phyloP scores from a whole-genome alignment of 1,284 basidiomycete genomes.

The Amylostereum areolatum region DNA sequence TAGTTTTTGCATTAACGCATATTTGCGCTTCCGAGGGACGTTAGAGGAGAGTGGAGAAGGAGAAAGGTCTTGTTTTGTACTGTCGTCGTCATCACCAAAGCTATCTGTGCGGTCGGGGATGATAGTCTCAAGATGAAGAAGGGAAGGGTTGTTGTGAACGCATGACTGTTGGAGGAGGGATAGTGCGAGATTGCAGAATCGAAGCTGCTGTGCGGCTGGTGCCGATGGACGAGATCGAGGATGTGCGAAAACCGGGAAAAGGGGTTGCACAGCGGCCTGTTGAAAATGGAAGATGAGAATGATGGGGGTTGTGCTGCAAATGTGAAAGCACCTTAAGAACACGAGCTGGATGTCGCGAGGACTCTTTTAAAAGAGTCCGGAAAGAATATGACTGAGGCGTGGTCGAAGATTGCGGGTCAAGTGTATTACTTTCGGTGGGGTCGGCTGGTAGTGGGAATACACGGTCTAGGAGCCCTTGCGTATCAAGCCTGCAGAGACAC shows the following conservation, averaged over 20 bases:
- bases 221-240: conserved; percentile 54
- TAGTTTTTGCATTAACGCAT: conserved; percentile 71
- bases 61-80: conserved; percentile 14
- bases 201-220: conserved; percentile 60
- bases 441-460: conserved; percentile 55
- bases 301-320: not conserved
- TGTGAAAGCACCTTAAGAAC: conserved; percentile 40
- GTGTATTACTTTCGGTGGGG: conserved; percentile 28
- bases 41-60: conserved; percentile 17
- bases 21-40: conserved; percentile 36
- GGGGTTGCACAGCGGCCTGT: conserved; percentile 57
- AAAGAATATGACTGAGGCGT: conserved; percentile 45
- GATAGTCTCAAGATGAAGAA: conserved; percentile 39
- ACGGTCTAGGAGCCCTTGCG: conserved; percentile 73
- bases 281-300: not conserved
- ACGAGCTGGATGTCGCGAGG: conserved; percentile 45
- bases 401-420: conserved; percentile 20
- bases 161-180: conserved; percentile 69
- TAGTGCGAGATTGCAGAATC: conserved; percentile 66
- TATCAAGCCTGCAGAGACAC: conserved; percentile 46
- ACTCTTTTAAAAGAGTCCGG: conserved; percentile 52
- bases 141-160: conserved; percentile 35
- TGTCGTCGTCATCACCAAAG: conserved; percentile 20
- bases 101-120: conserved; percentile 27
- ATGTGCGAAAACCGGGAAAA: conserved; percentile 61